A percentile compares a stretch with the other conserved stretches of the same genome.
Conservation (phyloP, 192 early-diverging fungal genomes). For the Neocallimastix lanati region DNA sequence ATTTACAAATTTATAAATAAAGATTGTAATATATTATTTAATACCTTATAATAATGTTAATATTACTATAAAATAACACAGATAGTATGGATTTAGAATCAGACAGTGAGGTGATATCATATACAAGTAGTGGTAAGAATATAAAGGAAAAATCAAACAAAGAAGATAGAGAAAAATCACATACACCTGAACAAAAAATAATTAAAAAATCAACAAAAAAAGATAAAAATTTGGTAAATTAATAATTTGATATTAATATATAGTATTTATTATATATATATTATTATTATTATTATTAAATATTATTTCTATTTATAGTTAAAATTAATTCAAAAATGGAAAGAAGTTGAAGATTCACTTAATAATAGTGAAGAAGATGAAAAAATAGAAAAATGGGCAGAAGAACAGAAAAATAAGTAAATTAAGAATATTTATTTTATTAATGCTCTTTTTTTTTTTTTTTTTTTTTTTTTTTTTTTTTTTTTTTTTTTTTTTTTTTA, state of each 20-base stretch:
- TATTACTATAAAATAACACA: slow-evolving; percentile 31
- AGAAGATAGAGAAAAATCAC: background rate
- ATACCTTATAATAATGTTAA: too few relatives aligned
- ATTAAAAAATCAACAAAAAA: background rate
- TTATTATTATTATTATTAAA: too few relatives aligned
- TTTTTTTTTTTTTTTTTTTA: too few relatives aligned
- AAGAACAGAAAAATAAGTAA: background rate
- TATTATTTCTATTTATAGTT: background rate
- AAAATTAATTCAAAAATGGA: background rate
- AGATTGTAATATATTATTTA: too few relatives aligned
- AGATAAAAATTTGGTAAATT: background rate
- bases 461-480: too few relatives aligned
- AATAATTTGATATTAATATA: too few relatives aligned
- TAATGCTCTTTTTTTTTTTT: too few relatives aligned
- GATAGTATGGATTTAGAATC: slow-evolving; percentile 26
- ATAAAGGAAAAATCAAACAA: background rate
- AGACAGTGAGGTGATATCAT: slow-evolving; percentile 18
- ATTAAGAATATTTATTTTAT: too few relatives aligned
- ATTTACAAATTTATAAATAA: too few relatives aligned
- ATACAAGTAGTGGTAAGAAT: too few relatives aligned
- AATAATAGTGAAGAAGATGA: background rate
- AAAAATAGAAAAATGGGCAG: background rate
- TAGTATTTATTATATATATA: too few relatives aligned
- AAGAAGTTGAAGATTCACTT: background rate
- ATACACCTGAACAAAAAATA: background rate